Conservation (phyloP, 2,329 filamentous ascomycete genomes). For the Colletotrichum tamarilloi region DNA sequence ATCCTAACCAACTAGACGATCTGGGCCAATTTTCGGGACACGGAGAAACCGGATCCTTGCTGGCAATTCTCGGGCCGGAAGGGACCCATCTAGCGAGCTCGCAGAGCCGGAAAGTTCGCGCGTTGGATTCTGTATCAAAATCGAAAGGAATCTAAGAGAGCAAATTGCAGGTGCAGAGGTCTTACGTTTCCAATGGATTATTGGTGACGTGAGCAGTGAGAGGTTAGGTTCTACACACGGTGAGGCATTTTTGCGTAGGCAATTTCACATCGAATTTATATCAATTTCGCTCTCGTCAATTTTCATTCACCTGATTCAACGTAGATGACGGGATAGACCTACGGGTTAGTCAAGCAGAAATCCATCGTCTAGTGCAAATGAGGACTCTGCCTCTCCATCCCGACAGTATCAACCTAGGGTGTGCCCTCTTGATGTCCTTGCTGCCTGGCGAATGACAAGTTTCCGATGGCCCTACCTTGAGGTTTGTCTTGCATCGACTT, state of each 20-base stretch:
- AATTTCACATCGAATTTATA: not conserved
- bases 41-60: not conserved
- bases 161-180: not conserved
- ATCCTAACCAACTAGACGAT: constrained; percentile 37
- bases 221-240: not conserved
- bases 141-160: too few species aligned
- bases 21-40: constrained; percentile 13
- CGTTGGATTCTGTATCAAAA: not conserved
- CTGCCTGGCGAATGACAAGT: too few species aligned
- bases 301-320: too few species aligned
- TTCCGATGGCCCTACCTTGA: not conserved
- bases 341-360: not conserved
- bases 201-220: not conserved
- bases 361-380: too few species aligned
- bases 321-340: not conserved
- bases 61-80: not conserved
- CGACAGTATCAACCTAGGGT: not conserved
- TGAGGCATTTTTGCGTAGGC: not conserved
- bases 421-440: too few species aligned
- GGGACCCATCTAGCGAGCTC: not conserved
- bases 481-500: not conserved
- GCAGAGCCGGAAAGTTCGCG: not conserved
- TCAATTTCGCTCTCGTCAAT: not conserved
- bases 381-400: not conserved
- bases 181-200: not conserved